phyloP scores from a whole-genome alignment of 2,329 filamentous ascomycete genomes.

The Nigrospora sphaerica region DNA sequence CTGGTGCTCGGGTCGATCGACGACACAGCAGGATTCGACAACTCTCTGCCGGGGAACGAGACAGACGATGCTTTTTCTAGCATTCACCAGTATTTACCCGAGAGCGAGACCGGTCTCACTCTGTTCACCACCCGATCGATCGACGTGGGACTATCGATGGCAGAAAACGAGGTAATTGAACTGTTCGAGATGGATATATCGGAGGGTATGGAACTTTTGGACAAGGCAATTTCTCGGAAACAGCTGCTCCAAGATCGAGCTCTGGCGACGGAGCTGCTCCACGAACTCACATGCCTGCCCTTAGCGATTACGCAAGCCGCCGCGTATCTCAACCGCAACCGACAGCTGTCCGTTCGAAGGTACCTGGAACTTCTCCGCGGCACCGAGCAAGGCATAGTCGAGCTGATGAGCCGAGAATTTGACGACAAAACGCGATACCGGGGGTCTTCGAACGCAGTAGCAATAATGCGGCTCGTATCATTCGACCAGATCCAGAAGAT shows the following conservation, averaged over 20 bases:
- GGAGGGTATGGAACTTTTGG: constrained; percentile 18
- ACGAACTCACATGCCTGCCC: constrained; percentile 29
- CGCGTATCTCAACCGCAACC: too few species aligned
- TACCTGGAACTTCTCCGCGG: constrained; percentile 26
- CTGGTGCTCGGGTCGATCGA: neutral
- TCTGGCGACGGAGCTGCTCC: constrained; percentile 14
- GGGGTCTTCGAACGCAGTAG: constrained; percentile 23
- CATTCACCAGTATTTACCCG: neutral
- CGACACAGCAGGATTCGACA: too few species aligned
- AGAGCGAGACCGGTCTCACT: constrained; percentile 16
- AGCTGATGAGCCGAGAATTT: constrained; percentile 26
- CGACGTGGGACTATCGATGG: constrained; percentile 18
- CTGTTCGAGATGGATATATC: constrained; percentile 18
- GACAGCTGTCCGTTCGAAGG: too few species aligned
- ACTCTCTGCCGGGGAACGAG: too few species aligned
- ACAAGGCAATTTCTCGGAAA: constrained; percentile 15
- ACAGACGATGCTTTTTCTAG: too few species aligned
- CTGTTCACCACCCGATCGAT: constrained; percentile 29
- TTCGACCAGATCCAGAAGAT: constrained; percentile 27
- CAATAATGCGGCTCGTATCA: constrained; percentile 30
- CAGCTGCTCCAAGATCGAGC: constrained; percentile 7
- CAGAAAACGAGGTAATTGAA: constrained; percentile 15
- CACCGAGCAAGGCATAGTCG: constrained; percentile 21
- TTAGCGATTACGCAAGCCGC: too few species aligned
- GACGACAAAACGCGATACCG: constrained; percentile 22